phyloP scores from a whole-genome alignment of 805 yeast species.

The Debaryomyces tyrocola region DNA sequence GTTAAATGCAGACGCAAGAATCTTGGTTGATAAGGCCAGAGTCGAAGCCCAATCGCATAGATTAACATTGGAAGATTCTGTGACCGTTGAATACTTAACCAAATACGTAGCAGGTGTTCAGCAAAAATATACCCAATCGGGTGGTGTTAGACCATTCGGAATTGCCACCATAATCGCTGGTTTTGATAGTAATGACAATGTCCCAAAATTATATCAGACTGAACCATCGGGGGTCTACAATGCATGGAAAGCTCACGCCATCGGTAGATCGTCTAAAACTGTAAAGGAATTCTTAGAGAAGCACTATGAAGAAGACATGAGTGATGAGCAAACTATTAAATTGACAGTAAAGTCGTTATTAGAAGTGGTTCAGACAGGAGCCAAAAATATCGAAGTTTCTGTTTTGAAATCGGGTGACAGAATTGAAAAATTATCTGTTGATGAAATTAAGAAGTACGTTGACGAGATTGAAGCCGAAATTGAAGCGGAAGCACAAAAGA shows the following conservation, averaged over 20 bases:
- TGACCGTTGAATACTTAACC: slow-evolving; percentile 86
- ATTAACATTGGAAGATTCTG: slow-evolving; percentile 93
- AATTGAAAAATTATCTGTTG: slow-evolving; percentile 61
- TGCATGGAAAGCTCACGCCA: slow-evolving; percentile 97
- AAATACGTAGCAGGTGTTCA: slow-evolving; percentile 97
- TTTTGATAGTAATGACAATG: slow-evolving; percentile 79
- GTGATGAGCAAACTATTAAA: slow-evolving; percentile 69
- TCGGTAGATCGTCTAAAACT: slow-evolving; percentile 92
- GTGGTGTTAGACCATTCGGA: slow-evolving; percentile 98
- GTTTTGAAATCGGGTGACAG: slow-evolving; percentile 71
- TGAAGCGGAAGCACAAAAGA: slow-evolving; percentile 77
- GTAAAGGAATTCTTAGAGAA: slow-evolving; percentile 94
- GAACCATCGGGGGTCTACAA: slow-evolving; percentile 97
- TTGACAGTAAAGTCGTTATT: slow-evolving; percentile 83
- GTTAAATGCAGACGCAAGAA: slow-evolving; percentile 96
- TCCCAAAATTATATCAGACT: slow-evolving; percentile 86
- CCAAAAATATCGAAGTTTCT: slow-evolving; percentile 91
- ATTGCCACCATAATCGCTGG: slow-evolving; percentile 95
- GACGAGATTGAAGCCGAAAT: slow-evolving; percentile 85
- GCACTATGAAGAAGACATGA: slow-evolving; percentile 65
- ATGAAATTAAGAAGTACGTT: slow-evolving; percentile 72
- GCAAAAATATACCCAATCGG: slow-evolving; percentile 94
- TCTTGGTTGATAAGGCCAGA: slow-evolving; percentile 91
- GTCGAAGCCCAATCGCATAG: slow-evolving; percentile 95
- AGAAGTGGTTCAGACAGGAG: slow-evolving; percentile 98